Evolutionary conservation across 352 stramenopile species (phyloP).

Genomic region (Pythium catenulatum): DNA sequence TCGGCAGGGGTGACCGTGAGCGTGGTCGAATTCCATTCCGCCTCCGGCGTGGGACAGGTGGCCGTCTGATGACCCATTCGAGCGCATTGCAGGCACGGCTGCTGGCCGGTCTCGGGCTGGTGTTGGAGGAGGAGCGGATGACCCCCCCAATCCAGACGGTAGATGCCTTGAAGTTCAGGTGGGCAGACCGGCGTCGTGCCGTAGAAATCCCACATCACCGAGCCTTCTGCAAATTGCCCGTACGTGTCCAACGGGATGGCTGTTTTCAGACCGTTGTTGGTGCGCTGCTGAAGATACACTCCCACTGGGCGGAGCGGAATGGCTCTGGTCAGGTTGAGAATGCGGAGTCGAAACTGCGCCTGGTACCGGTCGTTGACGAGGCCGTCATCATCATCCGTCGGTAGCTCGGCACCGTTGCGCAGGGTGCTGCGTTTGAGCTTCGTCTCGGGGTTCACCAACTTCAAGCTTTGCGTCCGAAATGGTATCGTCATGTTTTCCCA

Average conservation of each 20-base stretch:
- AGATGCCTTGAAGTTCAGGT: not conserved
- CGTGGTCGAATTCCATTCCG: not conserved
- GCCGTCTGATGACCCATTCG: constrained; percentile 2
- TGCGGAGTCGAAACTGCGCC: not conserved
- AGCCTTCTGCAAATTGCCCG: constrained; percentile 7
- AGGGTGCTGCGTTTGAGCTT: not conserved
- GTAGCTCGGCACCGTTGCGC: not conserved
- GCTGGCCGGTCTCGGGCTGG: not conserved
- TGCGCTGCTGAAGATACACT: not conserved
- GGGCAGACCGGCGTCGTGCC: not conserved
- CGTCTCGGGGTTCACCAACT: not conserved
- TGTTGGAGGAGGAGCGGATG: constrained; percentile 14
- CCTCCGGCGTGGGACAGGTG: not conserved
- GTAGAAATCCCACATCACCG: constrained; percentile 30
- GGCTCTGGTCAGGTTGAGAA: constrained; percentile 8
- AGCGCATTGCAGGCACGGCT: constrained; percentile 21
- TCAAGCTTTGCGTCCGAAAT: not conserved
- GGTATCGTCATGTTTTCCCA: constrained; percentile 18
- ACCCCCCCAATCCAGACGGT: constrained; percentile 18
- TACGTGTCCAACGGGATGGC: constrained; percentile 25
- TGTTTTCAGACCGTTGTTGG: not conserved
- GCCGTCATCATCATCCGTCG: not conserved
- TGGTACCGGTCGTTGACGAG: constrained; percentile 31
- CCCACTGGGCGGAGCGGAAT: not conserved
- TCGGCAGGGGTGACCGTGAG: not conserved